phyloP scores from a whole-genome alignment of 805 yeast genomes.

The Candida ovalis region DNA sequence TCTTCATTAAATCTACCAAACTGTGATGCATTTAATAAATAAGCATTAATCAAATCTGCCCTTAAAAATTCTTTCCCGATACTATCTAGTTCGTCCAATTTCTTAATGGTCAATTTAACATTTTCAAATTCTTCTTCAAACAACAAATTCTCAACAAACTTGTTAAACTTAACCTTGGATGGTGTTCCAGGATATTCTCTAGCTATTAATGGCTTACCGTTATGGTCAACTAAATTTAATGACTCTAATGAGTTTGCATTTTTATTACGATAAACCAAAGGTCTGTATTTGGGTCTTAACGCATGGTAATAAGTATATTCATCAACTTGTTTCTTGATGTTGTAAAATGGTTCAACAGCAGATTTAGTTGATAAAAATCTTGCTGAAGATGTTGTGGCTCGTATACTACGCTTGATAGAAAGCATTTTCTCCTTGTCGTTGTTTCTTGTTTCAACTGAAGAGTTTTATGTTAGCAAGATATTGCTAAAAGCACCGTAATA shows the following conservation, averaged over 20 bases:
- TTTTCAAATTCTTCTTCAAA: conserved; percentile 22
- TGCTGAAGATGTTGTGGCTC: not conserved
- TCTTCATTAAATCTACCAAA: conserved; percentile 17
- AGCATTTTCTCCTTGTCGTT: not conserved
- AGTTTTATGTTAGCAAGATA: not conserved
- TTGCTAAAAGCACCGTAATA: no score
- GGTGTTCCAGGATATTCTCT: conserved; percentile 23
- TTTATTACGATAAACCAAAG: conserved; percentile 23
- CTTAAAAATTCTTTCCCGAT: conserved; percentile 17
- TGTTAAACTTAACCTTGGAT: conserved; percentile 21
- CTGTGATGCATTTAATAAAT: conserved; percentile 24
- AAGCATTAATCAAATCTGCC: conserved; percentile 23
- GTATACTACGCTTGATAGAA: not conserved
- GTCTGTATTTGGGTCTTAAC: conserved; percentile 20
- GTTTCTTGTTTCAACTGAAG: not conserved
- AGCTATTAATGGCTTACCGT: conserved; percentile 28
- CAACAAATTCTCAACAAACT: conserved; percentile 23
- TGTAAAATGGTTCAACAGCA: conserved; percentile 8
- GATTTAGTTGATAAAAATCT: not conserved
- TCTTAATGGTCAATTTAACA: conserved; percentile 13
- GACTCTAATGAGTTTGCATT: conserved; percentile 20
- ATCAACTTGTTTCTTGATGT: conserved; percentile 28
- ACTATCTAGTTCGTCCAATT: conserved; percentile 16
- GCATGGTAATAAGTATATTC: conserved; percentile 25
- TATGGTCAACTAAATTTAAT: conserved; percentile 20